A percentile compares a stretch with the other conserved stretches of the same genome.
Evolutionary conservation across 1,284 basidiomycete species (phyloP).

Genomic region (Cutaneotrichosporon cavernicola): DNA sequence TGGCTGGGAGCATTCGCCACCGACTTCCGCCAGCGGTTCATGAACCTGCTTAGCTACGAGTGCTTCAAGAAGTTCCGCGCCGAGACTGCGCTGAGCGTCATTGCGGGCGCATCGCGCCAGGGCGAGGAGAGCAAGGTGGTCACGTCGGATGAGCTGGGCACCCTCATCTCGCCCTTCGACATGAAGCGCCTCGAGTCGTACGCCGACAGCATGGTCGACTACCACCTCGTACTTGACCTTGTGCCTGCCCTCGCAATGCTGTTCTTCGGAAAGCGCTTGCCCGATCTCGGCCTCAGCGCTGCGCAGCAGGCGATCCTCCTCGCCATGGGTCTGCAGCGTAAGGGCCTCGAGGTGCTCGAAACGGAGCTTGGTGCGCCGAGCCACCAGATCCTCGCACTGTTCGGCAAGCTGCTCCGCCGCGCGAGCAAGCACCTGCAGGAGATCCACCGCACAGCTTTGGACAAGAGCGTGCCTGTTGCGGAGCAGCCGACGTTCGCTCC

Average conservation of each 20-base stretch:
- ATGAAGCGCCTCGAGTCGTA: constrained; percentile 94
- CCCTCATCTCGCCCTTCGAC: constrained; percentile 85
- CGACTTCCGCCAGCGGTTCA: constrained; percentile 89
- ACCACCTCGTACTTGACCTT: constrained; percentile 91
- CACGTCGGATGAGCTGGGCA: constrained; percentile 67
- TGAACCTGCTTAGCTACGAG: constrained; percentile 84
- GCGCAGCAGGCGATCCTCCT: constrained; percentile 86
- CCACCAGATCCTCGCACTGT: constrained; percentile 78
- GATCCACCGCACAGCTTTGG: constrained; percentile 75
- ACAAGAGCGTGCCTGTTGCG: constrained; percentile 57
- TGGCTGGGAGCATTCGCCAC: constrained; percentile 90
- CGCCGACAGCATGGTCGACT: constrained; percentile 93
- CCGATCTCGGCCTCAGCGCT: constrained; percentile 67
- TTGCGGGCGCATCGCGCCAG: constrained; percentile 73
- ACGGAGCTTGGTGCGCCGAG: constrained; percentile 72
- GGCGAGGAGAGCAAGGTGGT: constrained; percentile 41
- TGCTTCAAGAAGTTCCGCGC: constrained; percentile 85
- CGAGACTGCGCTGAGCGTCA: constrained; percentile 78
- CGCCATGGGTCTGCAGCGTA: constrained; percentile 86
- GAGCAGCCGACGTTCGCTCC: constrained; percentile 19
- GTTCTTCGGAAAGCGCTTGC: constrained; percentile 77
- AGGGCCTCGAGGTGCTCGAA: constrained; percentile 86
- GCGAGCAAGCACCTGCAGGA: constrained; percentile 75
- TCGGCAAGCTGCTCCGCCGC: constrained; percentile 86
- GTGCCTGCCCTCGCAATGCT: constrained; percentile 75